These are phyloP conservation scores for Xylaria sp. DNA, from an alignment of 2,329 filamentous ascomycete genomes.

Conservation along the genomic window DNA sequence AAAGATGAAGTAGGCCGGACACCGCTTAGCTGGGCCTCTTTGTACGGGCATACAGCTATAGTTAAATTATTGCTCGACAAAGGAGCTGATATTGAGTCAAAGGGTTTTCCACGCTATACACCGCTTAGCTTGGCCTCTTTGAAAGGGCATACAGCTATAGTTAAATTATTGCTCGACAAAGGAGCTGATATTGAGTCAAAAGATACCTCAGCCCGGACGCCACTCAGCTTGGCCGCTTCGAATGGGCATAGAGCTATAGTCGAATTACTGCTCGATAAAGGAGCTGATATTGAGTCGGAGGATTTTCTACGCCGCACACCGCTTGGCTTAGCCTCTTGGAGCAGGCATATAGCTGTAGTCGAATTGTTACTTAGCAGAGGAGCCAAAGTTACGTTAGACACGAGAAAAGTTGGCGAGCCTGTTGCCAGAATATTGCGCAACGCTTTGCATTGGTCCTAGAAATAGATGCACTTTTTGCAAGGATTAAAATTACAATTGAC, in stretches of 20 bases:
- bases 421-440: too few relatives aligned
- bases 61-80: not conserved
- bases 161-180: not conserved
- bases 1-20: too few relatives aligned
- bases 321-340: not conserved
- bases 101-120: too few relatives aligned
- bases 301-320: not conserved
- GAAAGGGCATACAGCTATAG: not conserved
- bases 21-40: not conserved
- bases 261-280: not conserved
- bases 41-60: too few relatives aligned
- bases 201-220: rapidly evolving
- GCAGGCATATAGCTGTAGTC: not conserved
- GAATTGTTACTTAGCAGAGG: not conserved
- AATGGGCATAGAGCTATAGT: not conserved
- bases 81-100: not conserved
- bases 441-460: too few relatives aligned
- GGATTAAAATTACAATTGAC: too few relatives aligned
- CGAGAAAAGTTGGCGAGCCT: too few relatives aligned
- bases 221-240: not conserved
- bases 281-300: not conserved
- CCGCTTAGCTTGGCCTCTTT: not conserved
- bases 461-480: too few relatives aligned
- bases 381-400: not conserved
- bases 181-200: not conserved